These are phyloP conservation scores for Colletotrichum filicis DNA, from an alignment of 2,329 filamentous ascomycete genomes.

Conservation along the genomic window DNA sequence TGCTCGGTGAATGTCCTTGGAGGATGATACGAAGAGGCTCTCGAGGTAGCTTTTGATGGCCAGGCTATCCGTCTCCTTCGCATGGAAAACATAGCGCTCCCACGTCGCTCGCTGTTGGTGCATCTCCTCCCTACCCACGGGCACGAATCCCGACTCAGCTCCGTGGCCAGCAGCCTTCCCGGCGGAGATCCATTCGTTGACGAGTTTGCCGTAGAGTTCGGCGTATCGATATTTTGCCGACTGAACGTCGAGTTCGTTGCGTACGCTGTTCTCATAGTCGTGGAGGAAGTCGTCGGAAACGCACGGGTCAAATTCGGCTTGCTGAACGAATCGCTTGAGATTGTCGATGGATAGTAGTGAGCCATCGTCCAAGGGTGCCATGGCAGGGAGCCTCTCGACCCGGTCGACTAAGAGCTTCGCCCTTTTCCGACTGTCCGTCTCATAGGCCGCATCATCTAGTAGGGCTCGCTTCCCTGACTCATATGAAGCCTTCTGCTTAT, in stretches of 20 bases:
- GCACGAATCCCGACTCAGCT: slow-evolving; percentile 52
- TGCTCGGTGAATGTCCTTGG: slow-evolving; percentile 51
- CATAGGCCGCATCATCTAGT: slow-evolving; percentile 42
- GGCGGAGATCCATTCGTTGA: slow-evolving; percentile 63
- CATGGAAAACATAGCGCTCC: slow-evolving; percentile 66
- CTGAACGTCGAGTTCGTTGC: slow-evolving; percentile 58
- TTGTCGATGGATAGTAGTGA: slow-evolving; percentile 49
- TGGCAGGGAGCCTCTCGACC: slow-evolving; percentile 47
- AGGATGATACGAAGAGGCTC: slow-evolving; percentile 54
- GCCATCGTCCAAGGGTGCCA: slow-evolving; percentile 42
- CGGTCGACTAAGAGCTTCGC: slow-evolving; percentile 47
- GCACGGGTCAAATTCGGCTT: slow-evolving; percentile 63
- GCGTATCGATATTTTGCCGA: slow-evolving; percentile 67
- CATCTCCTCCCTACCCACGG: slow-evolving; percentile 63
- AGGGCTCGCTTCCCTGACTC: slow-evolving; percentile 56
- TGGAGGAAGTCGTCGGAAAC: slow-evolving; percentile 57
- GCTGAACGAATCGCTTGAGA: slow-evolving; percentile 62
- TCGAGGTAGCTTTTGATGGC: slow-evolving; percentile 62
- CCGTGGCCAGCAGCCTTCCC: slow-evolving; percentile 44
- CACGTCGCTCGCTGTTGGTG: slow-evolving; percentile 63
- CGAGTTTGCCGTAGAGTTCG: slow-evolving; percentile 64
- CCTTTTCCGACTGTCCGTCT: slow-evolving; percentile 42
- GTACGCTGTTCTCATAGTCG: slow-evolving; percentile 59
- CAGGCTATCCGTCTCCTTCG: slow-evolving; percentile 54
- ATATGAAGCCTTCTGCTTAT: slow-evolving; percentile 61